Evolutionary conservation across 495 filamentous ascomycete genomes (phyloP).

Genomic region (Talaromyces stipitatus): DNA sequence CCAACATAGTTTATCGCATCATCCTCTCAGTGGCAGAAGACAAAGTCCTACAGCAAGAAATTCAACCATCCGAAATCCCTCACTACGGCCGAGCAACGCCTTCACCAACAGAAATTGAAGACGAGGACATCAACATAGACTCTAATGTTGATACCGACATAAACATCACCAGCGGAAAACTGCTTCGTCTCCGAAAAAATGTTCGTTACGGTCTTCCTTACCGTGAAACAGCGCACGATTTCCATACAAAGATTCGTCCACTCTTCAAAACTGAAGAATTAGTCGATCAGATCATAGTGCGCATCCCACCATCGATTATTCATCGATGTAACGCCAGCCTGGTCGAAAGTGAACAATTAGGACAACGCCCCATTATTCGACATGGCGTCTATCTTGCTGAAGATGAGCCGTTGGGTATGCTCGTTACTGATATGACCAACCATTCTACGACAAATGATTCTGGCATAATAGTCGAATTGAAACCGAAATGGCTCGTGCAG

Average conservation of each 20-base stretch:
- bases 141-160: background rate
- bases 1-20: conserved; percentile 63
- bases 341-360: conserved; percentile 19
- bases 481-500: conserved; percentile 90
- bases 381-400: conserved; percentile 51
- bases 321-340: conserved; percentile 46
- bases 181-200: conserved; percentile 61
- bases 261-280: conserved; percentile 51
- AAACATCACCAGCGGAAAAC: conserved; percentile 33
- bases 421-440: conserved; percentile 76
- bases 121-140: background rate
- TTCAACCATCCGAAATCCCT: conserved; percentile 3
- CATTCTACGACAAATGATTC: conserved; percentile 15
- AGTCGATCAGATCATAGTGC: conserved; percentile 51
- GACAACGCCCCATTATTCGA: conserved; percentile 35
- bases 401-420: conserved; percentile 53
- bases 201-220: conserved; percentile 46
- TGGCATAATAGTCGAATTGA: conserved; percentile 60
- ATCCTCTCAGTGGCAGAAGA: conserved; percentile 17
- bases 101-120: conserved; percentile 12
- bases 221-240: conserved; percentile 48
- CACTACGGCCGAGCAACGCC: conserved; percentile 7
- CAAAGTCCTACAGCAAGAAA: background rate
- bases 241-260: conserved; percentile 47
- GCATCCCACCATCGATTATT: conserved; percentile 38